Percentiles rank a stretch among this genome's conserved stretches.
Conservation (phyloP, 495 filamentous ascomycete species). For the Cercophora newfieldiana region DNA sequence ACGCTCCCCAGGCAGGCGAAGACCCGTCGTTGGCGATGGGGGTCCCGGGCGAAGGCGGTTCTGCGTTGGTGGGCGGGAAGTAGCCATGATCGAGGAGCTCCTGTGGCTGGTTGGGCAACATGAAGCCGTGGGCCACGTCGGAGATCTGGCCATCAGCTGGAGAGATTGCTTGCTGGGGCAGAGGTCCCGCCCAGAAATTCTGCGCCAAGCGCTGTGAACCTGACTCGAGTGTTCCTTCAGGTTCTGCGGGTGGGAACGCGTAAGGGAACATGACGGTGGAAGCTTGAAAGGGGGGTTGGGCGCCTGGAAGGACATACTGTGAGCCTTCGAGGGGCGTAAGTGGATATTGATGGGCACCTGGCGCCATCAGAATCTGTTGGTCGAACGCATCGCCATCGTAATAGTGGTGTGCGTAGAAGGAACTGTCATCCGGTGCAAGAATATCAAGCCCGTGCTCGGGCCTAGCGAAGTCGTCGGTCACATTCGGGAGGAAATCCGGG, state of each 20-base stretch:
- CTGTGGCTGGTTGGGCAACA: too few relatives aligned
- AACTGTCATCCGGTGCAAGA: background rate
- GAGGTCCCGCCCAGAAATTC: background rate
- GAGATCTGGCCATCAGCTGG: background rate
- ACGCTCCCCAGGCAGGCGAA: background rate
- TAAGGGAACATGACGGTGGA: background rate
- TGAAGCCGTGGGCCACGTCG: background rate
- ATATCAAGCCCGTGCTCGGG: background rate
- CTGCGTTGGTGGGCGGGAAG: background rate
- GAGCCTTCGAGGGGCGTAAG: background rate
- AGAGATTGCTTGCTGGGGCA: background rate
- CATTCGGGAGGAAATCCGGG: background rate
- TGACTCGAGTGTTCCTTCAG: background rate
- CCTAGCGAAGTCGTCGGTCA: background rate
- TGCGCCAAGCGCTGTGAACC: background rate
- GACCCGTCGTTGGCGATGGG: background rate
- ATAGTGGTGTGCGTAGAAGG: background rate
- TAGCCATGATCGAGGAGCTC: background rate
- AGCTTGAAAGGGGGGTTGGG: background rate
- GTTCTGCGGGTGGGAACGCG: background rate
- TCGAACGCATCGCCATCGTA: background rate
- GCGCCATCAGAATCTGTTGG: background rate
- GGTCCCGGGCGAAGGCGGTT: background rate
- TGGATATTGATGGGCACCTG: background rate
- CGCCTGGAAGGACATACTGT: background rate